Percentiles rank a stretch among this genome's conserved stretches.
Conservation (phyloP, 768 basidiomycete genomes). For the Sarcomyxa edulis region DNA sequence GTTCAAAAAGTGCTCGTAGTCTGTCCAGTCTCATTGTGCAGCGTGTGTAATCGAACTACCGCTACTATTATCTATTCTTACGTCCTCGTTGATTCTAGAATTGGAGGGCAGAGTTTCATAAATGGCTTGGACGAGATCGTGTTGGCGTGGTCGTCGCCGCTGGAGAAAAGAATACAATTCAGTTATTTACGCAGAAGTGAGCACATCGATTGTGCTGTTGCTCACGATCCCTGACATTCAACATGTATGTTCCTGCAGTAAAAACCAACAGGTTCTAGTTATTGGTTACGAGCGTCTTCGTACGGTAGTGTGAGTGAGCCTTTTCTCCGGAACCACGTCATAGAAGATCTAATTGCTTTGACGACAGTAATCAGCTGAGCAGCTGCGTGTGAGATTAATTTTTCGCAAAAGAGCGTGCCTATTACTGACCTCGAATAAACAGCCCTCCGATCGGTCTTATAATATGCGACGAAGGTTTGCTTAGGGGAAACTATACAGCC, state of each 20-base stretch:
- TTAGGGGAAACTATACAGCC: not conserved
- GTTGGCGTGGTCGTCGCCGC: conserved; percentile 40
- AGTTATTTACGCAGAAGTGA: conserved; percentile 72
- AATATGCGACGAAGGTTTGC: conserved; percentile 87
- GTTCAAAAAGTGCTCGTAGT: conserved; percentile 87
- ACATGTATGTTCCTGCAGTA: conserved; percentile 38
- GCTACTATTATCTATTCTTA: not conserved
- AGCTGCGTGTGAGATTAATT: conserved; percentile 52
- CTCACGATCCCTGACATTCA: not conserved
- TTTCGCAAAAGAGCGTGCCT: not conserved
- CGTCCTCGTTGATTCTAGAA: conserved; percentile 45
- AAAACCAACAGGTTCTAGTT: conserved; percentile 79
- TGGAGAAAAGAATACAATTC: conserved; percentile 44
- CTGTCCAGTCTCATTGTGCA: conserved; percentile 88
- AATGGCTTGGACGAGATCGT: conserved; percentile 72
- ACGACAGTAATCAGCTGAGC: conserved; percentile 44
- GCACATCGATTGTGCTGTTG: conserved; percentile 16
- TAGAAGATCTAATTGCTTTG: too few relatives aligned
- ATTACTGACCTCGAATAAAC: conserved; percentile 5
- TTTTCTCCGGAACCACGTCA: too few relatives aligned
- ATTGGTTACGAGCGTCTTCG: conserved; percentile 93
- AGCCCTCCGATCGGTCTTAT: conserved; percentile 92
- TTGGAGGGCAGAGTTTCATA: conserved; percentile 93
- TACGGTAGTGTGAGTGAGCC: conserved; percentile 63
- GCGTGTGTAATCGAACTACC: conserved; percentile 43